These are phyloP conservation scores for Neurospora tetrasperma DNA, from an alignment of 495 filamentous ascomycete species.

Conservation along the genomic window DNA sequence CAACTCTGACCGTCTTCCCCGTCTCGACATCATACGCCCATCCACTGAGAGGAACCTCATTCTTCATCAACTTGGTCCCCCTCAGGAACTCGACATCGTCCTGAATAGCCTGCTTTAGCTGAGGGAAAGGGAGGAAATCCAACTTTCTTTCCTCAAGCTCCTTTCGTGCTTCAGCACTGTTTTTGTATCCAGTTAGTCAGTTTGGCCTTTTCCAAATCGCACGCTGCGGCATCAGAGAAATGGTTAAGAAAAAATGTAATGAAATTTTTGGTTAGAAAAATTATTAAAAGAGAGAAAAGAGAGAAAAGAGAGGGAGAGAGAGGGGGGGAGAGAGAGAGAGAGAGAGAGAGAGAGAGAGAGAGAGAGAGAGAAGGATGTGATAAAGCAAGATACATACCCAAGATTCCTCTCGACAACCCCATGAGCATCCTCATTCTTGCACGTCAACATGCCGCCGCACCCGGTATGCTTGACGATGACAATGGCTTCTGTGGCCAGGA, in stretches of 20 bases:
- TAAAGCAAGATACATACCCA: constrained; percentile 26
- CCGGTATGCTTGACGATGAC: constrained; percentile 70
- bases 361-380: too few species aligned
- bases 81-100: constrained; percentile 59
- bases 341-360: too few species aligned
- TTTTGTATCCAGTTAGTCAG: too few species aligned
- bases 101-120: constrained; percentile 53
- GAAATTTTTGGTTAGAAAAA: too few species aligned
- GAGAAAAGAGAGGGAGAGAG: too few species aligned
- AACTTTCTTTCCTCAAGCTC: constrained; percentile 21
- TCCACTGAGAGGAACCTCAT: constrained; percentile 51
- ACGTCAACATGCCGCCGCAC: constrained; percentile 79
- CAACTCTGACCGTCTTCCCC: constrained; percentile 54
- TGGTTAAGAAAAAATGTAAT: too few species aligned
- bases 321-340: too few species aligned
- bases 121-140: constrained; percentile 54
- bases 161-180: constrained; percentile 12
- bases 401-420: constrained; percentile 46
- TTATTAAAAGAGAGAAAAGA: too few species aligned
- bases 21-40: constrained; percentile 77
- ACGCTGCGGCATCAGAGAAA: too few species aligned
- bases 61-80: constrained; percentile 46
- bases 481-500: constrained; percentile 70
- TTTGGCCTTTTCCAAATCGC: too few species aligned
- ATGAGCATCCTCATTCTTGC: constrained; percentile 55